These are phyloP conservation scores for Pythium angustatum DNA, from an alignment of 352 stramenopile genomes.

Conservation along the genomic window DNA sequence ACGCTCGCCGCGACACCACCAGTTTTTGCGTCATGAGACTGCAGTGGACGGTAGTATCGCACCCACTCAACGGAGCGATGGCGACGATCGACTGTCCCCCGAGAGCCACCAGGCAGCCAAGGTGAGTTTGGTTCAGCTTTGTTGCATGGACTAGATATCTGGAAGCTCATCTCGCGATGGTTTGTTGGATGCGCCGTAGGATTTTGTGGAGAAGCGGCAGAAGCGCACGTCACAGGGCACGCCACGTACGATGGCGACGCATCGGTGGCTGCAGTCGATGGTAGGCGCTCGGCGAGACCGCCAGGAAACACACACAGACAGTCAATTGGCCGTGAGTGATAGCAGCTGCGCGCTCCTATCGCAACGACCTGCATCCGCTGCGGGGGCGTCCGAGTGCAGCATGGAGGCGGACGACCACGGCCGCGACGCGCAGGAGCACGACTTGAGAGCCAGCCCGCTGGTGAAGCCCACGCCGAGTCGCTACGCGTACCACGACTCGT, in stretches of 20 bases:
- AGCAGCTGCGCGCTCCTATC: too few relatives aligned
- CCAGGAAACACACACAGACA: neutral
- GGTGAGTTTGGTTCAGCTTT: slow-evolving; percentile 21
- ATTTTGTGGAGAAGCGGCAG: slow-evolving; percentile 68
- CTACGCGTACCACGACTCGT: neutral
- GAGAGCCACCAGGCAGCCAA: slow-evolving; percentile 52
- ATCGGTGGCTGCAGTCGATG: slow-evolving; percentile 64
- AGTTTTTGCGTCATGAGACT: slow-evolving; percentile 5
- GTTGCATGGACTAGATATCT: neutral
- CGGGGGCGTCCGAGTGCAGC: too few relatives aligned
- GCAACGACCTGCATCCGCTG: too few relatives aligned
- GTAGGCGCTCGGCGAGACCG: slow-evolving; percentile 6
- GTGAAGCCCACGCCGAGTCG: neutral
- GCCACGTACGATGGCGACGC: slow-evolving; percentile 60
- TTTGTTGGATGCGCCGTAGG: slow-evolving; percentile 25
- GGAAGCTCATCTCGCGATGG: neutral
- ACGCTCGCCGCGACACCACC: slow-evolving; percentile 1
- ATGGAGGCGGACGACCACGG: neutral
- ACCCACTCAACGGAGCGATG: too few relatives aligned
- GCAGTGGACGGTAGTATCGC: neutral
- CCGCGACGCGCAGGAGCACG: neutral
- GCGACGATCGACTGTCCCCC: slow-evolving; percentile 56
- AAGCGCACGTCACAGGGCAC: slow-evolving; percentile 49
- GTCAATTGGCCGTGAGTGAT: neutral
- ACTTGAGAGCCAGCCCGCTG: too few relatives aligned